Base-by-base conservation (phyloP, 2,329 filamentous ascomycete species). In the Ophiosphaerella korrae region DNA sequence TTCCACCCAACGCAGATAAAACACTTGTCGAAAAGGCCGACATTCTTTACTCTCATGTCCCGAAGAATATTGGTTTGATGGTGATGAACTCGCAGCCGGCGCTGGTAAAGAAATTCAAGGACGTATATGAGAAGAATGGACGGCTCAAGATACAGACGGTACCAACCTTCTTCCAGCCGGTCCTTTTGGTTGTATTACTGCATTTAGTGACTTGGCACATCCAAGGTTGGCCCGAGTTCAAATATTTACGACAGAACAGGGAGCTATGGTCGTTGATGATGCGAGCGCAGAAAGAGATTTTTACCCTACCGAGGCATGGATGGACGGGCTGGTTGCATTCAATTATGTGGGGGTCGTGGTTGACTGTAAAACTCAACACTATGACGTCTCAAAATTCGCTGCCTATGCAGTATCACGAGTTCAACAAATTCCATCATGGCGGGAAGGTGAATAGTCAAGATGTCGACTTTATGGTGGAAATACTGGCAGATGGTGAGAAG, bases 361-460 rank as follows among this genome's bases (percentile, higher is more conserved):
- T 33, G 3, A 58, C 61, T 1, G 40, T 29, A 40, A 60, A 59
- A 39, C 18, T 48, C 1, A 45, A 44, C 36, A 4, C 8, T 26
- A 21, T 9, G 32, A 5, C 26, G 16, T 40, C 32, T 2, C 40
- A 53, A 43, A 32, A 42, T n/a, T 50, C 55, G 32, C 32, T 42
- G 29, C 56, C 58, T n/a, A 16, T 58, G 31, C 21, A 14, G 7
- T 50, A 42, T 18, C 43, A 55, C 32, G 55, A 62, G 43, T 66
- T 63, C 38, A 63, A 62, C 44, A 53, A 52, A 5, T 62, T 59
- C 42, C 60, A 64, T 40, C 58, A 64, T 52, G 62, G 62, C 3
- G 38, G 31, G 1, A 63, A 66, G 46, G 58, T 62, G 13, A 31
- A 45, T 7, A 52, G 57, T 39, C 60, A 66, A 38, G 60, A 64